Percentiles rank a stretch among this genome's conserved stretches.
Evolutionary conservation across 2,329 filamentous ascomycete species (phyloP).

Genomic region (Aspergillus sp.): DNA sequence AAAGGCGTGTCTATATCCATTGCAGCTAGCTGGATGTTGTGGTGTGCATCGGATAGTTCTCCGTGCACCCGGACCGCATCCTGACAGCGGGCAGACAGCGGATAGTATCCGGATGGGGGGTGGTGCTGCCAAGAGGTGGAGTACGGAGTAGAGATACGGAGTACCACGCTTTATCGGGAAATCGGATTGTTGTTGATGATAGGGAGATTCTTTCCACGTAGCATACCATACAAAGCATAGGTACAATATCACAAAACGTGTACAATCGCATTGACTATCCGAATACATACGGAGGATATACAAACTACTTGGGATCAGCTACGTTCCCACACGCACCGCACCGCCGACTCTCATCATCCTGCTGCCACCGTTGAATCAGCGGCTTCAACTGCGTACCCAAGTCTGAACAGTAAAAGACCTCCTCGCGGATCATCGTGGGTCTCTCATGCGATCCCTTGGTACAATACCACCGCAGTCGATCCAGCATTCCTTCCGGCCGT

Average conservation of each 20-base stretch:
- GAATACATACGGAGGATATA: neutral
- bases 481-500: constrained; percentile 64
- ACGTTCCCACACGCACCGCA: constrained; percentile 12
- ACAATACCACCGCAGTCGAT: constrained; percentile 77
- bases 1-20: too few species aligned
- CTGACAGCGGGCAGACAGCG: neutral
- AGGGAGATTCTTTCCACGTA: too few species aligned
- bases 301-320: constrained; percentile 7
- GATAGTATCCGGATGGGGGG: neutral
- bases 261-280: neutral
- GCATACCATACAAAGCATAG: too few species aligned
- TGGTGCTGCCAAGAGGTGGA: neutral
- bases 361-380: constrained; percentile 15
- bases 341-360: constrained; percentile 9
- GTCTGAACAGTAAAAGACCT: constrained; percentile 15
- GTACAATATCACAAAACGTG: neutral
- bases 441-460: constrained; percentile 5
- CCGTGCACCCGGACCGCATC: neutral
- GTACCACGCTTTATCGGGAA: neutral
- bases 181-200: too few species aligned
- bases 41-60: neutral
- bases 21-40: neutral
- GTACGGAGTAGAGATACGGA: neutral
- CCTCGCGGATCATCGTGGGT: constrained; percentile 15
- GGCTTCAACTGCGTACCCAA: constrained; percentile 14